Conservation (phyloP, 805 yeast genomes). For the Nakazawaea wyomingensis region DNA sequence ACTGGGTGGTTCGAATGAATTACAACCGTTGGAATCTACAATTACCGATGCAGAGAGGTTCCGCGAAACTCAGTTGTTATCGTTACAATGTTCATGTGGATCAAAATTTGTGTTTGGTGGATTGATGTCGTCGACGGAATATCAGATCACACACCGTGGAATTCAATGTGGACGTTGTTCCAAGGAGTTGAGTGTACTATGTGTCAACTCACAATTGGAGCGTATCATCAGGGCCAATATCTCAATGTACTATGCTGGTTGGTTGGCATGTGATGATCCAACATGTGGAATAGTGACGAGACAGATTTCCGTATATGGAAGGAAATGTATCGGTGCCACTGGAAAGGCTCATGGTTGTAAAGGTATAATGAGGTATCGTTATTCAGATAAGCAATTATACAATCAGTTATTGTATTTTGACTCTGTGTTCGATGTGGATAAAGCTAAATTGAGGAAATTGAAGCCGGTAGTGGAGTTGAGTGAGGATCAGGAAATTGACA, state of each 20-base stretch:
- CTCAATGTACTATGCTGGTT: slow-evolving; percentile 76
- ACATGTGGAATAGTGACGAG: slow-evolving; percentile 78
- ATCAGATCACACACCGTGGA: slow-evolving; percentile 63
- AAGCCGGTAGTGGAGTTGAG: slow-evolving; percentile 52
- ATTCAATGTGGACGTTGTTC: slow-evolving; percentile 63
- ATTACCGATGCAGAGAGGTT: slow-evolving; percentile 81
- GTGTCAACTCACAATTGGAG: slow-evolving; percentile 71
- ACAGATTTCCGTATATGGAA: slow-evolving; percentile 86
- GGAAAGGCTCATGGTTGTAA: slow-evolving; percentile 63
- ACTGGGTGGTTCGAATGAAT: slow-evolving; percentile 31
- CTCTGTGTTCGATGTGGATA: slow-evolving; percentile 76
- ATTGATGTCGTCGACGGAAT: slow-evolving; percentile 55
- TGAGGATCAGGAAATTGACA: slow-evolving; percentile 35
- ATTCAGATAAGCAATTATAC: slow-evolving; percentile 75
- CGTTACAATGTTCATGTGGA: slow-evolving; percentile 61
- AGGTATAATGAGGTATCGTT: slow-evolving; percentile 76
- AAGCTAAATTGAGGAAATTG: slow-evolving; percentile 54
- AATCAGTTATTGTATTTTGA: slow-evolving; percentile 79
- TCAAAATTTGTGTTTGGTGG: slow-evolving; percentile 67
- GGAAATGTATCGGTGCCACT: slow-evolving; percentile 66
- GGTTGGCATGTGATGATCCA: slow-evolving; percentile 80
- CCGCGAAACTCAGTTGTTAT: slow-evolving; percentile 51
- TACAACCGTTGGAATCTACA: slow-evolving; percentile 76
- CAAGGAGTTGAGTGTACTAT: slow-evolving; percentile 41
- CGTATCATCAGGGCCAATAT: slow-evolving; percentile 63